Evolutionary conservation across 768 basidiomycete species (phyloP), one percentile per base, ranked within the genome.

Genomic region (Thelephora ganbajun): DNA sequence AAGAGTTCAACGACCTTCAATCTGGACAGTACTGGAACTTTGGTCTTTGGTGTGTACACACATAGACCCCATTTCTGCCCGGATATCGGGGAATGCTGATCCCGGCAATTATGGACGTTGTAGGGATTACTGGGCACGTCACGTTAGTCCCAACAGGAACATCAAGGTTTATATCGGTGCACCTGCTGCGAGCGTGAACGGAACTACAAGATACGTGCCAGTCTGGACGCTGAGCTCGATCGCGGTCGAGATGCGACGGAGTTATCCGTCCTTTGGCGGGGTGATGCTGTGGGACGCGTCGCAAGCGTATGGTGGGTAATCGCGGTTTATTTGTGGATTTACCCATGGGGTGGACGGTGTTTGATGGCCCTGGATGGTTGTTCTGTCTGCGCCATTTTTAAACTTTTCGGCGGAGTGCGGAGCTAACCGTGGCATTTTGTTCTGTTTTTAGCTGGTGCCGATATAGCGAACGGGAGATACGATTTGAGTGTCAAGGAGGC

Each of bases 401-500:
- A 30, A 30, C 26, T 30, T 30, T 30, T 30, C n/a, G 26, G 9
- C 26, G 26, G 9, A 9, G n/a, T n/a, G n/a, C n/a, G 26, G 26
- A 4, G 26, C 26, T 30, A 9, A 30, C 26, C 26, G 9, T 30
- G 26, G 26, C 5, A 30, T 30, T 9, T 4, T 30, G 26, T 30
- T 4, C 26, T 30, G 4, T 30, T 30, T 30, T 30, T 30, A 30
- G n/a, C n/a, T n/a, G n/a, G n/a, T n/a, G n/a, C n/a, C n/a, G 7
- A n/a, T n/a, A n/a, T 44, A 68, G 80, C 66, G 23, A 83, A 83
- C 56, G 62, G 66, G 49, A 71, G 74, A 23, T 83, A 71, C 53
- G 78, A 81, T 55, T 57, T 69, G 13, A 73, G 70, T 5, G 73
- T 81, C 50, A 83, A 84, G 63, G 69, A 72, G 49, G 69, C 74